Base-by-base conservation (phyloP, 2,329 filamentous ascomycete species). In the Aspergillus viridinutans region DNA sequence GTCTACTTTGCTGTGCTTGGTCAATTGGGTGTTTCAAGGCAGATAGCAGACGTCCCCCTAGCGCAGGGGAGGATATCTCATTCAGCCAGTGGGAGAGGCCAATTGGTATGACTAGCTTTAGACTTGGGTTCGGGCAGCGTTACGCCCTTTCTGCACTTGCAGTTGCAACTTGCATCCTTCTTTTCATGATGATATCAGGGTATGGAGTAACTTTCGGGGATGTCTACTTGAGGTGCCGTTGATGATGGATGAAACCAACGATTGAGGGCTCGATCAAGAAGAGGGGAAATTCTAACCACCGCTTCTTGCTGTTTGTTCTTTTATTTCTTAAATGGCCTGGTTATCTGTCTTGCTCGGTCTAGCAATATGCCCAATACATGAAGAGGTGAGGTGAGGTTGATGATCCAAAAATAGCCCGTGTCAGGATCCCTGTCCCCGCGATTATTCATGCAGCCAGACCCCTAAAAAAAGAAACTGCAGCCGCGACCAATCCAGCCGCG, bases 361-460 rank as follows among this genome's bases (percentile, higher is more conserved):
- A n/a, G 35, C 12, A 42, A 40, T 35, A 53, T 47, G 28, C 28
- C 7, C 25, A 35, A 35, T 53, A 48, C 28, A 53, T 35, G n/a
- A 21, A 48, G 49, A 49, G 52, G 32, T 26, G 43, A 49, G 52
- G 32, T 54, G 52, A 54, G 43, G 52, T 54, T 54, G 45, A n/a
- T 20, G 52, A 35, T 49, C 45, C 52, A 49, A 54, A 54, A 54
- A 49, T 54, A 54, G 52, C 50, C 43, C 17, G 21, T 20, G 40
- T 54, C 52, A 40, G 52, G 29, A 26, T n/a, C 52, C 43, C 43
- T 29, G 28, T 26, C 28, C 7, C 28, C 28, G 28, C 28, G 28
- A 5, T 9, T 9, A 8, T 2, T 14, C 6, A 14, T 40, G 12
- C 35, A 40, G 14, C 28, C 28, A 14, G 35, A 17, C 35, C 35